These are phyloP conservation scores for Leccinum pachyderme DNA, from an alignment of 1,284 basidiomycete genomes.

Conservation along the genomic window DNA sequence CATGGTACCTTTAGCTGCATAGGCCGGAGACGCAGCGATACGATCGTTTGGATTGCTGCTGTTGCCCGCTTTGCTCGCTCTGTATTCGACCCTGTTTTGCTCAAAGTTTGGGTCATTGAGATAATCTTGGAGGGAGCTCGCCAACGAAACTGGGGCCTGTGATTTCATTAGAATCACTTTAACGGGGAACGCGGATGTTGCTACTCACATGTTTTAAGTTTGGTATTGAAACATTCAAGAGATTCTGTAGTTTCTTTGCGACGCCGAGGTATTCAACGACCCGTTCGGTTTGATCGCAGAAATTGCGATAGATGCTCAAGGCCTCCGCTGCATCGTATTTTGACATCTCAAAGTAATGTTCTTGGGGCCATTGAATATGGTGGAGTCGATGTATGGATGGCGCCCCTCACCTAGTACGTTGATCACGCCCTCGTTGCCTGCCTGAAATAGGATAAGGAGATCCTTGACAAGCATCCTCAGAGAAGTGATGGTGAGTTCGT, in stretches of 20 bases:
- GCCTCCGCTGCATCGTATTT: constrained; percentile 87
- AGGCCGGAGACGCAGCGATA: constrained; percentile 26
- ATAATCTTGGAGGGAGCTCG: constrained; percentile 93
- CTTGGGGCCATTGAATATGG: constrained; percentile 42
- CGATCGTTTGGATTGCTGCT: constrained; percentile 48
- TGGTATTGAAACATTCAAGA: constrained; percentile 92
- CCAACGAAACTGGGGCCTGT: constrained; percentile 91
- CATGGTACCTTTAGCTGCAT: constrained; percentile 19
- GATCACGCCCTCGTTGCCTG: constrained; percentile 97
- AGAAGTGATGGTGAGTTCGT: constrained; percentile 88
- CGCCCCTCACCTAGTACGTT: constrained; percentile 79
- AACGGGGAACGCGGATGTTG: background rate
- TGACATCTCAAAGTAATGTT: constrained; percentile 99
- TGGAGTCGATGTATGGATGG: background rate
- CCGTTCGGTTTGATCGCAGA: constrained; percentile 91
- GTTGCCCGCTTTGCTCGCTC: constrained; percentile 75
- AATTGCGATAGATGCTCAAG: constrained; percentile 88
- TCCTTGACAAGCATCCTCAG: constrained; percentile 97
- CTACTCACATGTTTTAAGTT: constrained; percentile 85
- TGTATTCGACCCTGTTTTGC: constrained; percentile 91
- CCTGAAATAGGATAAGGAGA: constrained; percentile 92
- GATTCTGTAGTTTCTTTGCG: constrained; percentile 88
- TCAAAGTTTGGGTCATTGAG: constrained; percentile 96
- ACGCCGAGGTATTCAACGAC: constrained; percentile 95
- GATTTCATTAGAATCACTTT: constrained; percentile 1